Conservation (phyloP, 768 basidiomycete species). For the Heimioporus sp. region DNA sequence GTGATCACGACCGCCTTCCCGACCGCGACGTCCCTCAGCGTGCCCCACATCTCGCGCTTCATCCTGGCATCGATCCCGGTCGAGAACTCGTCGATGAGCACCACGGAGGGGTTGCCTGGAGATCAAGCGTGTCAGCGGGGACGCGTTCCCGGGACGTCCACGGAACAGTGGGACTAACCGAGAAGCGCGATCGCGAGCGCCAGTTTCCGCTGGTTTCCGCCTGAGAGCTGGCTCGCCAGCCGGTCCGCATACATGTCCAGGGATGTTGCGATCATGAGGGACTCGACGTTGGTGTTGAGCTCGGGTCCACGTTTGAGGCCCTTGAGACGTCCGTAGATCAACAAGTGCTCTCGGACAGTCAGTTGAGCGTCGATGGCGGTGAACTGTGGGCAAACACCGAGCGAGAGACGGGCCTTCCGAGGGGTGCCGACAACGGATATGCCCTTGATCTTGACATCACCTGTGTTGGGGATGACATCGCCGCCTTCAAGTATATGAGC, state of each 20-base stretch:
- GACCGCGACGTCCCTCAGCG: constrained; percentile 57
- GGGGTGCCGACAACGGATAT: constrained; percentile 65
- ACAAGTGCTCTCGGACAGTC: constrained; percentile 74
- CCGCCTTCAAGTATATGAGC: constrained; percentile 45
- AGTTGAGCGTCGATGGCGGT: constrained; percentile 79
- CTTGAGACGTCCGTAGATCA: constrained; percentile 71
- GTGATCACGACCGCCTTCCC: constrained; percentile 74
- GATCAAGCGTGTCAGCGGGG: background rate
- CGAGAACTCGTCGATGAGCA: constrained; percentile 82
- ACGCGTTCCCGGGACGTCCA: background rate
- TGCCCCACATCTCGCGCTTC: constrained; percentile 83
- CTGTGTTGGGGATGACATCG: constrained; percentile 61
- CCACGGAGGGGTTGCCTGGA: constrained; percentile 69
- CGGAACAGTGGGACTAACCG: constrained; percentile 33
- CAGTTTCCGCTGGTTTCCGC: constrained; percentile 78
- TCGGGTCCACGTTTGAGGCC: constrained; percentile 54
- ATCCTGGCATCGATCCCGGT: constrained; percentile 82
- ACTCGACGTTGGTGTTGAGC: constrained; percentile 51
- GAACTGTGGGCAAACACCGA: constrained; percentile 84
- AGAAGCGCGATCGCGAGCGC: constrained; percentile 75
- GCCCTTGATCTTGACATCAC: constrained; percentile 68
- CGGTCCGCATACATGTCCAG: constrained; percentile 62
- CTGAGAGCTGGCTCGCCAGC: constrained; percentile 70
- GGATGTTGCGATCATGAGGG: constrained; percentile 57
- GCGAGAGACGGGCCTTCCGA: constrained; percentile 58